Evolutionary conservation across 108 stramenopile species (phyloP), one percentile per base, ranked within the genome.

Genomic region (Cylindrotheca closterium): DNA sequence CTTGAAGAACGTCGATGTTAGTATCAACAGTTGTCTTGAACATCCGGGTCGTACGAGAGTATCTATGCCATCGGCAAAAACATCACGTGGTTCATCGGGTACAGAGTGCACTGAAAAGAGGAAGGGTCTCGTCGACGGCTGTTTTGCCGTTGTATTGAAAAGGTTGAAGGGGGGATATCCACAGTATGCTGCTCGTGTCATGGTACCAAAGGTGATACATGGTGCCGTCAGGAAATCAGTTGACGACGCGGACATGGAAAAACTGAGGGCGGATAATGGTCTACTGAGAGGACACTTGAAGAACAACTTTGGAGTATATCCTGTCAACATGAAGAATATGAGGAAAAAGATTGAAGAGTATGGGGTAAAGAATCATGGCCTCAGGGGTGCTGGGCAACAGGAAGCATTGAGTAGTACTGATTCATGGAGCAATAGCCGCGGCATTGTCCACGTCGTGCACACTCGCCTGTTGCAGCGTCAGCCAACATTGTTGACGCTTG

Each of bases 381-480:
- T 15, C 15, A 42, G 10, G 15, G 15, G 7, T 15, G 37, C 37
- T 15, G 15, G 15, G 37, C 10, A 42, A 7, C 7, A 42, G 15
- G 37, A 42, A 42, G 37, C 15, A 10, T 15, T 10, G 15, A 42
- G 10, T 7, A 42, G 37, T 15, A 7, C 37, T 10, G 15, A 7
- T 15, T 42, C 37, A 10, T 42, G 37, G 37, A 42, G 7, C 10
- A 42, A 42, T 15, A 15, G 15, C 10, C 37, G 37, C 37, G 37
- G 37, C 15, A 42, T 42, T 15, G 37, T 42, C 37, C 37, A 42
- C 19, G 59, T 60, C 4, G 7, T 60, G 4, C 18, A 60, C 17
- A 60, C 30, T 19, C 33, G 79, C 12, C 78, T 85, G 56, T 76
- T 81, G 78, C 83, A 85, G 64, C 31, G 45, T n/a, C 83, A 85